Evolutionary conservation across 768 basidiomycete genomes (phyloP).

Genomic region (Agrocybe chaxingu): DNA sequence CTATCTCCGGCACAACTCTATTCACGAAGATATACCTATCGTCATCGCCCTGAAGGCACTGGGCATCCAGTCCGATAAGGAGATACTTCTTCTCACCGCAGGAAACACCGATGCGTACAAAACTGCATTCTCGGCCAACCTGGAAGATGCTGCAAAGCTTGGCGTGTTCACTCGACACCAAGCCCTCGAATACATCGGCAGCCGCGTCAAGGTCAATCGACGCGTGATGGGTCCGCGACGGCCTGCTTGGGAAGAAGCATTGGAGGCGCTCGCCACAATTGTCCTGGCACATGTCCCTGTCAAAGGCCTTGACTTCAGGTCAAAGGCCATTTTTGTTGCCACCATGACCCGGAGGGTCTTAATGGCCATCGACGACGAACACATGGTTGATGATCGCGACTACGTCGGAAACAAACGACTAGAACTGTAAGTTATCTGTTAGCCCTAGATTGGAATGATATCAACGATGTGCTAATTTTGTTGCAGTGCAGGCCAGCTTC

Average conservation of each 20-base stretch:
- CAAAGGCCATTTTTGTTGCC: constrained; percentile 95
- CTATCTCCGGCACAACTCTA: constrained; percentile 95
- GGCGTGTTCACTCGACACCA: constrained; percentile 90
- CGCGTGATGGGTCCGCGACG: constrained; percentile 77
- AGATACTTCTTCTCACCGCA: constrained; percentile 91
- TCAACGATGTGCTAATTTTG: constrained; percentile 9
- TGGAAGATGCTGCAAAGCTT: constrained; percentile 93
- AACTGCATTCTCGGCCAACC: constrained; percentile 79
- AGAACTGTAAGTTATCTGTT: constrained; percentile 70
- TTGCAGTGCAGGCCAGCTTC: constrained; percentile 86
- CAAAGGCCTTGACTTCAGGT: constrained; percentile 79
- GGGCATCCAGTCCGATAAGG: constrained; percentile 95
- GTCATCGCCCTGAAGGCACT: constrained; percentile 95
- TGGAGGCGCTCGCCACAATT: constrained; percentile 96
- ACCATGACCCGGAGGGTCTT: constrained; percentile 96
- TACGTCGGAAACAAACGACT: constrained; percentile 99
- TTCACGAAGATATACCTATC: constrained; percentile 96
- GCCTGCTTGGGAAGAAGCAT: constrained; percentile 90
- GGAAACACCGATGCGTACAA: constrained; percentile 90
- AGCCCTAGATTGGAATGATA: background rate
- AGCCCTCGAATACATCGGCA: constrained; percentile 92
- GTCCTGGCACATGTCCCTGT: constrained; percentile 97
- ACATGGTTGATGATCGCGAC: constrained; percentile 96
- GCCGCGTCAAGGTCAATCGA: constrained; percentile 85
- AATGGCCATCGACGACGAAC: constrained; percentile 95